These are phyloP conservation scores for Exophiala lecanii-corni DNA, from an alignment of 2,329 filamentous ascomycete genomes.

Conservation along the genomic window DNA sequence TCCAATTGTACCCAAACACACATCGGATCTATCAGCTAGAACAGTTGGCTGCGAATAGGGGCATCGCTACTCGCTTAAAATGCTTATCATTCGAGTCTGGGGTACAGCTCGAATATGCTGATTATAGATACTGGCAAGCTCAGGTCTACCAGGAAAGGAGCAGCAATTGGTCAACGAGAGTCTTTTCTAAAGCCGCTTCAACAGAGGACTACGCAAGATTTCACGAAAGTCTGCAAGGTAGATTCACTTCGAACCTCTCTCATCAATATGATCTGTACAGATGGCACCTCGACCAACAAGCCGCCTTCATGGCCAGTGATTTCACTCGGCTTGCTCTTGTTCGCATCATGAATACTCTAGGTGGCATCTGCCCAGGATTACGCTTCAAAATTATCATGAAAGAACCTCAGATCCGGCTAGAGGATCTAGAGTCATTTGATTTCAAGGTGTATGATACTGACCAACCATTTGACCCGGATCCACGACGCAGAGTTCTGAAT, in stretches of 20 bases:
- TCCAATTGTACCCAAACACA: constrained; percentile 18
- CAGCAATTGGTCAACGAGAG: constrained; percentile 11
- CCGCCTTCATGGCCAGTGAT: constrained; percentile 11
- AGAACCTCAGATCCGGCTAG: constrained; percentile 20
- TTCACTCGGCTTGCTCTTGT: constrained; percentile 5
- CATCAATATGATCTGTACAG: constrained; percentile 19
- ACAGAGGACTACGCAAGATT: constrained; percentile 15
- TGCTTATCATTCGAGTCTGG: constrained; percentile 18
- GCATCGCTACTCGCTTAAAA: constrained; percentile 15
- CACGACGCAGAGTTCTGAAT: constrained; percentile 14
- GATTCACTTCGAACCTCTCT: constrained; percentile 16
- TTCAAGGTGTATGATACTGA: constrained; percentile 11
- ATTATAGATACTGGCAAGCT: constrained; percentile 22
- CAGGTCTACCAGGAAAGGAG: constrained; percentile 17
- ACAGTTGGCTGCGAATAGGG: constrained; percentile 11
- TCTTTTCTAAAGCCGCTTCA: constrained; percentile 6
- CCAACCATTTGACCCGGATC: constrained; percentile 15
- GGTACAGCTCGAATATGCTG: constrained; percentile 21
- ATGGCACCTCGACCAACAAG: constrained; percentile 23
- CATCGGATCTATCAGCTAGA: constrained; percentile 15
- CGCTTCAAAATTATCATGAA: constrained; percentile 20
- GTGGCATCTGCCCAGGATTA: constrained; percentile 6
- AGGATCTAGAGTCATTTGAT: constrained; percentile 19
- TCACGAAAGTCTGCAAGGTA: constrained; percentile 16
- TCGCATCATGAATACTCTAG: constrained; percentile 8